Conservation (phyloP, 2,329 filamentous ascomycete species). For the Chlorencoelia australis region DNA sequence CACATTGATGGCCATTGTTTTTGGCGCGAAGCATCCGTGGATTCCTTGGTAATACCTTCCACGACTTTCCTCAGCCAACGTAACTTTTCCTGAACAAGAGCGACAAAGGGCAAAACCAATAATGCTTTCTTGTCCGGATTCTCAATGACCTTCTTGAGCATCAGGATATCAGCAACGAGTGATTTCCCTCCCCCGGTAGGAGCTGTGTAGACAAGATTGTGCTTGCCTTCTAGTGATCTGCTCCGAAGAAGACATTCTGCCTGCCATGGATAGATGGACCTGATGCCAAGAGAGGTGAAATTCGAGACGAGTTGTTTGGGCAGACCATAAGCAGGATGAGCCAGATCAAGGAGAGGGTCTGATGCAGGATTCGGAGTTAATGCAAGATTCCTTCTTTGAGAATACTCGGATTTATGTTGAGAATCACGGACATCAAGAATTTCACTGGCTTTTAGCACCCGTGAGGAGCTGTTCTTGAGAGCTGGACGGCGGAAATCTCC, state of each 20-base stretch:
- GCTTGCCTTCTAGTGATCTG: slow-evolving; percentile 53
- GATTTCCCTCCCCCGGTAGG: slow-evolving; percentile 73
- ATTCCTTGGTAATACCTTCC: slow-evolving; percentile 39
- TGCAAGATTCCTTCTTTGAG: slow-evolving; percentile 41
- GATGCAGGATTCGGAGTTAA: slow-evolving; percentile 42
- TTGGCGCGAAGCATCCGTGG: not conserved
- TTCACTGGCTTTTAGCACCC: slow-evolving; percentile 32
- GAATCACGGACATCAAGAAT: slow-evolving; percentile 32
- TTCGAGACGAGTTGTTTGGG: slow-evolving; percentile 52
- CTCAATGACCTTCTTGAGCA: slow-evolving; percentile 61
- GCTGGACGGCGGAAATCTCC: slow-evolving; percentile 3
- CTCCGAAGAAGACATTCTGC: slow-evolving; percentile 61
- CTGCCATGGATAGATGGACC: slow-evolving; percentile 70
- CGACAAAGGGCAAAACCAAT: slow-evolving; percentile 66
- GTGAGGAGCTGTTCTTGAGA: slow-evolving; percentile 13
- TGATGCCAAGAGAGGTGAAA: slow-evolving; percentile 56
- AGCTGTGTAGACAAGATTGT: slow-evolving; percentile 69
- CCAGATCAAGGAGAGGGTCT: slow-evolving; percentile 50
- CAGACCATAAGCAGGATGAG: slow-evolving; percentile 53
- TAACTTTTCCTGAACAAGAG: slow-evolving; percentile 70
- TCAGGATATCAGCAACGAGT: slow-evolving; percentile 60
- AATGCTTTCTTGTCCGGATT: slow-evolving; percentile 57
- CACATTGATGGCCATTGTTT: slow-evolving; percentile 33
- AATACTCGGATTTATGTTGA: slow-evolving; percentile 38
- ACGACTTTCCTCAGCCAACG: slow-evolving; percentile 62